Evolutionary conservation across 2,329 filamentous ascomycete species (phyloP), one percentile per base, ranked within the genome.

Genomic region (Talaromyces albobiverticillius): DNA sequence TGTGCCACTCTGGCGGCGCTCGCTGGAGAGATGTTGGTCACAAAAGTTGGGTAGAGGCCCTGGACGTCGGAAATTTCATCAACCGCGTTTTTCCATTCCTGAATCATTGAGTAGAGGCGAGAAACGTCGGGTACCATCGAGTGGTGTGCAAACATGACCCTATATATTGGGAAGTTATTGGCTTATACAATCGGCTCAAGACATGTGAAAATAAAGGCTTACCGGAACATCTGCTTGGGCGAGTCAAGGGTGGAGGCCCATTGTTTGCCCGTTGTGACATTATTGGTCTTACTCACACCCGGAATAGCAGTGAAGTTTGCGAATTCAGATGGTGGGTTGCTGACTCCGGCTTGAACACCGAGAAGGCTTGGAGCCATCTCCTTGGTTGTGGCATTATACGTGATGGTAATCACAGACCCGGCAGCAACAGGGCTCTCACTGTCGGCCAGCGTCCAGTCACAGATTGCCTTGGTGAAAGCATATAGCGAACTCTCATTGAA

Each of bases 11-110:
- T 61, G 1, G 59, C 54, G 1, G 69, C 64, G 20, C 62, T 61
- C 10, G 62, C 53, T 1, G 68, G 60, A 3, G 64, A 47, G 1
- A 62, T 46, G 48, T 75, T 73, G 20, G 67, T 52, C 0, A 75
- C 67, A 32, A 74, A 70, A 0, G 72, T 74, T 1, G 72, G 71
- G 16, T 64, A 64, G 2, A 75, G 62, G 5, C 71, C 71, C 31
- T 68, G 52, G 1, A 74, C 66, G 32, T 75, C 71, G 7, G 59
- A 46, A 13, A 73, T 61, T 3, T 68, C 52, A 0, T 68, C 61
- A 0, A 75, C 60, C 0, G 70, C 65, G 0, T 53, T 57, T 45
- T 66, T 70, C 72, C 72, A 76, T 0, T 60, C 50, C 3, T 67
- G 8, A 51, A 69, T 73, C 1, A 76, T 70, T 1, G 59, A 55